These are phyloP conservation scores for Lepidium campestre DNA, from an alignment of 441 rosid species.

Conservation along the genomic window DNA sequence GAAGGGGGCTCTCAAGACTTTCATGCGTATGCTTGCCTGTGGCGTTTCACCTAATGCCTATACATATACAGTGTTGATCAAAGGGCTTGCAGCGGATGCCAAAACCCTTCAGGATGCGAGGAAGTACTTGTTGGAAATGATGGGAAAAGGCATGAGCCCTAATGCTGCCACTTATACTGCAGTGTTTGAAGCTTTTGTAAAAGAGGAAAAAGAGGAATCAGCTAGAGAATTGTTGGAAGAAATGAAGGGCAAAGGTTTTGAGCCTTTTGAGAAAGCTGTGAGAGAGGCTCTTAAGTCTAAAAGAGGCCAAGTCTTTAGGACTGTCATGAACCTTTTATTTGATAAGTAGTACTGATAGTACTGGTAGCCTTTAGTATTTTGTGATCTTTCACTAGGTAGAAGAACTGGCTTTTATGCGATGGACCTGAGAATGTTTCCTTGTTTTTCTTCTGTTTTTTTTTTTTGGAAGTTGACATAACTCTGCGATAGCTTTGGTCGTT, in stretches of 20 bases:
- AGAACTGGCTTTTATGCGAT: background rate
- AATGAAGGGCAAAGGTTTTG: conserved; percentile 48
- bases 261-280: conserved; percentile 44
- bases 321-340: conserved; percentile 41
- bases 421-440: background rate
- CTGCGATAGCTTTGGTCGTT: background rate
- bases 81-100: conserved; percentile 46
- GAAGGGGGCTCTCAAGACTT: conserved; percentile 54
- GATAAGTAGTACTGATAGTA: conserved; percentile 14
- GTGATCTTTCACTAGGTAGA: background rate
- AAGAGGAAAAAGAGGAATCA: conserved; percentile 41
- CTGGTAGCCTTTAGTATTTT: background rate
- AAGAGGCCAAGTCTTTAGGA: conserved; percentile 38
- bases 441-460: conserved; percentile 2
- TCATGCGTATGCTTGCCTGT: conserved; percentile 54
- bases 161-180: conserved; percentile 42
- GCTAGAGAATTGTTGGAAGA: conserved; percentile 35
- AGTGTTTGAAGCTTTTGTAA: conserved; percentile 50
- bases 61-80: conserved; percentile 58
- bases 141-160: conserved; percentile 51
- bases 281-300: conserved; percentile 33
- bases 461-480: background rate
- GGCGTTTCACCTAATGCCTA: conserved; percentile 69
- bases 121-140: conserved; percentile 61
- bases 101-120: conserved; percentile 33